phyloP scores from a whole-genome alignment of 192 early-diverging fungal genomes.

The Coemansia sp. region DNA sequence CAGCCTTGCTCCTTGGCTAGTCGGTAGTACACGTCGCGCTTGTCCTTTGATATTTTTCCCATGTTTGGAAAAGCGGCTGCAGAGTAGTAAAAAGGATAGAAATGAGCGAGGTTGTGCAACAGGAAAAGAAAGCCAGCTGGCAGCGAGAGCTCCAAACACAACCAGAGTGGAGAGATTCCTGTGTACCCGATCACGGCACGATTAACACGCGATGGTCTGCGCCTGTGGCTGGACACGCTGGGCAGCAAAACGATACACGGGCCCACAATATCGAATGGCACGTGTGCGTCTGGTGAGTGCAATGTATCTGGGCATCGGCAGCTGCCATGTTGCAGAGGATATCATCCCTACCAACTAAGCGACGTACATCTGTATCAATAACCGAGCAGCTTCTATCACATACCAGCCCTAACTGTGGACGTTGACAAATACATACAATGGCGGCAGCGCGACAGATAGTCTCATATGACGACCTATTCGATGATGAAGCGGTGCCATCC shows the following conservation, averaged over 20 bases:
- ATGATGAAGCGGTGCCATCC: conserved; percentile 9
- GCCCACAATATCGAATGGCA: neutral
- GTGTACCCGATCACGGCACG: neutral
- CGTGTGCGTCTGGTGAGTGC: neutral
- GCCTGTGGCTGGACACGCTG: neutral
- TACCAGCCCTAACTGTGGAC: neutral
- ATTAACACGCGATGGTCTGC: neutral
- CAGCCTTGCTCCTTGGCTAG: conserved; percentile 97
- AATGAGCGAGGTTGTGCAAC: neutral
- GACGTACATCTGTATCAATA: neutral
- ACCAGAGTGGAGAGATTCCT: neutral
- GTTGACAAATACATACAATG: conserved; percentile 1
- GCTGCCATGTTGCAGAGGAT: neutral
- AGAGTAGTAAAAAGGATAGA: conserved; percentile 2
- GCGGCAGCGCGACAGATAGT: conserved; percentile 33
- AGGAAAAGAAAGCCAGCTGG: neutral
- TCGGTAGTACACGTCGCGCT: conserved; percentile 95
- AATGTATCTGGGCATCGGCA: neutral
- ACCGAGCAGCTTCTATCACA: neutral
- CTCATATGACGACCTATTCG: conserved; percentile 43
- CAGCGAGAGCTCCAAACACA: neutral
- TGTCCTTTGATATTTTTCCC: conserved; percentile 91
- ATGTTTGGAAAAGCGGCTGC: conserved; percentile 20
- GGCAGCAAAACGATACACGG: neutral
- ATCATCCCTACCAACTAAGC: neutral